Evolutionary conservation across 208 protist genomes (phyloP).

Genomic region (Leishmania tropica): DNA sequence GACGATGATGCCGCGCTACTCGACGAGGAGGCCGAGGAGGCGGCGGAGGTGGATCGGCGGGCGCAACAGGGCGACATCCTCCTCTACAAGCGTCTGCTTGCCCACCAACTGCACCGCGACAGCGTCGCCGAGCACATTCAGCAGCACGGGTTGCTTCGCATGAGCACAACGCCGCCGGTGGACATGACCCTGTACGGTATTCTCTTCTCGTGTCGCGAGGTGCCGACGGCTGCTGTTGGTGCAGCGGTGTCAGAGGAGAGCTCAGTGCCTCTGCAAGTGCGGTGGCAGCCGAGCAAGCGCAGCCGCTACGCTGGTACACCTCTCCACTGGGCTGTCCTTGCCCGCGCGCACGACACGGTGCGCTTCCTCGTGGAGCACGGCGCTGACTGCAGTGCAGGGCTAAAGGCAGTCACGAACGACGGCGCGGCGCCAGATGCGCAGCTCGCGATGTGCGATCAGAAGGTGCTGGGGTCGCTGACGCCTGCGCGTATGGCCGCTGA

Average conservation of each 20-base stretch:
- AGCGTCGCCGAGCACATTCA: slow-evolving; percentile 35
- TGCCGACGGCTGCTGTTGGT: background rate
- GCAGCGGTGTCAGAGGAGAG: background rate
- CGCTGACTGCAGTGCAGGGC: slow-evolving; percentile 34
- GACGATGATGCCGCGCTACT: slow-evolving; percentile 15
- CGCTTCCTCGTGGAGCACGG: slow-evolving; percentile 62
- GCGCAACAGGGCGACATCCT: slow-evolving; percentile 37
- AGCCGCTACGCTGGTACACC: slow-evolving; percentile 57
- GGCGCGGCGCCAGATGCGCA: background rate
- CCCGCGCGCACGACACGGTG: slow-evolving; percentile 55
- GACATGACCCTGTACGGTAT: slow-evolving; percentile 41
- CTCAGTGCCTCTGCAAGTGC: slow-evolving; percentile 21
- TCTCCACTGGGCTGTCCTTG: slow-evolving; percentile 84
- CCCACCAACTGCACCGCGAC: slow-evolving; percentile 30
- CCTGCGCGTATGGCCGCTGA: slow-evolving; percentile 41
- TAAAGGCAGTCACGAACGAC: slow-evolving; percentile 1
- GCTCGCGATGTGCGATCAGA: background rate
- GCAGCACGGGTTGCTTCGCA: slow-evolving; percentile 32
- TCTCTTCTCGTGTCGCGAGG: slow-evolving; percentile 28
- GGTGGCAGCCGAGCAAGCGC: slow-evolving; percentile 67
- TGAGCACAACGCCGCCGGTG: slow-evolving; percentile 39
- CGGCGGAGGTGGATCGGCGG: slow-evolving; percentile 28
- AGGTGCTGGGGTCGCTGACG: slow-evolving; percentile 28
- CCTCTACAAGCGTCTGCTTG: slow-evolving; percentile 36
- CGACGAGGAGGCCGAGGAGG: slow-evolving; percentile 35